A percentile compares a stretch with the other conserved stretches of the same genome.
phyloP scores from a whole-genome alignment of 1,139 yeast genomes.

The Pichia sp. region DNA sequence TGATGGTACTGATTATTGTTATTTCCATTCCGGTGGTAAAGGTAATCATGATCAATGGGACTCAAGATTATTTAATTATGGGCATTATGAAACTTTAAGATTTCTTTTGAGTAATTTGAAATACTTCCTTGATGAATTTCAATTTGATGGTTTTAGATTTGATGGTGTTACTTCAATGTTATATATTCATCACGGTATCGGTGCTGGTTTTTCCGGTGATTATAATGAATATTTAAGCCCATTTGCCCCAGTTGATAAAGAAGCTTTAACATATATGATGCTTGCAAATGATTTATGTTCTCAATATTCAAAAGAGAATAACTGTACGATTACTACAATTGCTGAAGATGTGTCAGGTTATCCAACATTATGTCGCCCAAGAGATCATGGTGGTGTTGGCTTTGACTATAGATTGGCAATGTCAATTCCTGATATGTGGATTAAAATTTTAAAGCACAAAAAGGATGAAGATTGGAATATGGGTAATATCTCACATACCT shows the following conservation, averaged over 20 bases:
- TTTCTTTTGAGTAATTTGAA: constrained; percentile 84
- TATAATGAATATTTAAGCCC: constrained; percentile 85
- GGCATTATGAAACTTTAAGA: constrained; percentile 82
- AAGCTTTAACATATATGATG: constrained; percentile 81
- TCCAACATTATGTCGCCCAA: constrained; percentile 85
- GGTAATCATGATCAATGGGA: constrained; percentile 95
- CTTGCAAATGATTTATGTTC: constrained; percentile 74
- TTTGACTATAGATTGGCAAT: constrained; percentile 89
- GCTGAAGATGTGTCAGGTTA: constrained; percentile 98
- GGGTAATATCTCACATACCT: constrained; percentile 69
- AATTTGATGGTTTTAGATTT: constrained; percentile 92
- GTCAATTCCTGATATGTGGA: constrained; percentile 99
- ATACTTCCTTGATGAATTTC: constrained; percentile 73
- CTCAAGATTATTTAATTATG: constrained; percentile 85
- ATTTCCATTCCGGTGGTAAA: constrained; percentile 79
- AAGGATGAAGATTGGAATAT: constrained; percentile 90
- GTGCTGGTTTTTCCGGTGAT: constrained; percentile 81
- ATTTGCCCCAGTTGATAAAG: constrained; percentile 71
- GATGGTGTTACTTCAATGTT: constrained; percentile 96
- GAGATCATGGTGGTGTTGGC: constrained; percentile 77
- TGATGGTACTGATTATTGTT: constrained; percentile 93
- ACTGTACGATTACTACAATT: constrained; percentile 56
- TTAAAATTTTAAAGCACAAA: constrained; percentile 77
- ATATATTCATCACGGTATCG: constrained; percentile 85
- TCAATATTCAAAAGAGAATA: constrained; percentile 37